Percentiles rank a stretch among this genome's conserved stretches.
Evolutionary conservation across 148 eudicot genomes (phyloP).

Genomic region (Nepenthes mirabilis): DNA sequence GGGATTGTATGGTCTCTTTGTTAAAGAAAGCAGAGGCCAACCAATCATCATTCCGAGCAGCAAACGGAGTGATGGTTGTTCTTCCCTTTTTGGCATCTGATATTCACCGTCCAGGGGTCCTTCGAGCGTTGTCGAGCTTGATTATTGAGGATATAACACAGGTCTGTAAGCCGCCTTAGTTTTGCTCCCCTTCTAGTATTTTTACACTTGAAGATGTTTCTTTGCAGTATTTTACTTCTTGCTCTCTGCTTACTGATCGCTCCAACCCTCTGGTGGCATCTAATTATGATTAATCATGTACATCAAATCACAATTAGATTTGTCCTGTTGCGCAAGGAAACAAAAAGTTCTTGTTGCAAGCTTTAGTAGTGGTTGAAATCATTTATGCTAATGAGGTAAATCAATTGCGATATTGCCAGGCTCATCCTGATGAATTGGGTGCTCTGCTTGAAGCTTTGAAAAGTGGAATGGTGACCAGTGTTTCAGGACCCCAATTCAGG

Average conservation of each 20-base stretch:
- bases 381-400: not conserved
- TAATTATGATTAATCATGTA: too few relatives aligned
- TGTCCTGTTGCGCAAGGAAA: too few relatives aligned
- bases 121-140: slow-evolving; percentile 77
- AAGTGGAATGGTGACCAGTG: slow-evolving; percentile 86
- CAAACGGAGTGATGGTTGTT: slow-evolving; percentile 64
- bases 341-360: not conserved
- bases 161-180: slow-evolving; percentile 29
- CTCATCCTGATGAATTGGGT: slow-evolving; percentile 86
- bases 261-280: too few relatives aligned
- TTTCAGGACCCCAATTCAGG: slow-evolving; percentile 66
- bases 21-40: slow-evolving; percentile 89
- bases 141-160: slow-evolving; percentile 76
- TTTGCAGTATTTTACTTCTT: not conserved
- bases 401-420: slow-evolving; percentile 22
- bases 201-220: not conserved
- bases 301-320: too few relatives aligned
- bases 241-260: not conserved
- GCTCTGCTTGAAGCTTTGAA: slow-evolving; percentile 74
- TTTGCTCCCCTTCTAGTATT: not conserved
- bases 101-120: slow-evolving; percentile 87
- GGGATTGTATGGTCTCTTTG: slow-evolving; percentile 94
- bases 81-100: slow-evolving; percentile 87
- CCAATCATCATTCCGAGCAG: slow-evolving; percentile 84
- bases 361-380: not conserved